Evolutionary conservation across 257 asterid genomes (phyloP).

Genomic region (Solanum rostratum): DNA sequence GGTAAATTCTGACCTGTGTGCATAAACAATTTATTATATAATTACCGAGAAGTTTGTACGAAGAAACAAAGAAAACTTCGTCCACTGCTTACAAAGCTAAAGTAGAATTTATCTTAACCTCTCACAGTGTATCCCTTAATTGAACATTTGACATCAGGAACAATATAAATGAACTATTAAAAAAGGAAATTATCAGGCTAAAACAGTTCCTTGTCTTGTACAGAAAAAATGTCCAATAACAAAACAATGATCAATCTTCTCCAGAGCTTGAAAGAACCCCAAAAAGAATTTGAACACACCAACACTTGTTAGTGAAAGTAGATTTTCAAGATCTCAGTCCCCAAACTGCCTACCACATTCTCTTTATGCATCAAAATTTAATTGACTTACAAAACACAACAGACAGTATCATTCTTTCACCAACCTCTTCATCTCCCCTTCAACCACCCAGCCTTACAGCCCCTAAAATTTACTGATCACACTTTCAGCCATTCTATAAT

Average conservation of each 20-base stretch:
- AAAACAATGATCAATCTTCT: neutral
- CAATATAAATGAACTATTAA: neutral
- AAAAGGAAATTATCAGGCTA: neutral
- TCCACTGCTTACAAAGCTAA: neutral
- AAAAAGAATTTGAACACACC: neutral
- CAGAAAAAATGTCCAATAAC: neutral
- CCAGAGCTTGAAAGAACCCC: neutral
- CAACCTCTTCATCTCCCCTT: neutral
- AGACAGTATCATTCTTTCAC: neutral
- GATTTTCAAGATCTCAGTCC: neutral
- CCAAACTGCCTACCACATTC: neutral
- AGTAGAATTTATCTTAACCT: neutral
- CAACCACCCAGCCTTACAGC: neutral
- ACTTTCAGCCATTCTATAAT: neutral
- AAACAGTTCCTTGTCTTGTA: neutral
- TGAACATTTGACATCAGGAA: neutral
- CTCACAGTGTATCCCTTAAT: neutral
- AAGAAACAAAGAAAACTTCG: neutral
- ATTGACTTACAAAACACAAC: neutral
- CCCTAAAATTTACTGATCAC: neutral
- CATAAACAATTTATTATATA: neutral
- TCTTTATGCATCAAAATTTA: neutral
- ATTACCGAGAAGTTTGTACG: neutral
- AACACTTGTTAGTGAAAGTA: neutral
- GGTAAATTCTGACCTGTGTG: neutral